Evolutionary conservation across 2,329 filamentous ascomycete genomes (phyloP), one percentile per base, ranked within the genome.

Genomic region (Acarospora socialis): DNA sequence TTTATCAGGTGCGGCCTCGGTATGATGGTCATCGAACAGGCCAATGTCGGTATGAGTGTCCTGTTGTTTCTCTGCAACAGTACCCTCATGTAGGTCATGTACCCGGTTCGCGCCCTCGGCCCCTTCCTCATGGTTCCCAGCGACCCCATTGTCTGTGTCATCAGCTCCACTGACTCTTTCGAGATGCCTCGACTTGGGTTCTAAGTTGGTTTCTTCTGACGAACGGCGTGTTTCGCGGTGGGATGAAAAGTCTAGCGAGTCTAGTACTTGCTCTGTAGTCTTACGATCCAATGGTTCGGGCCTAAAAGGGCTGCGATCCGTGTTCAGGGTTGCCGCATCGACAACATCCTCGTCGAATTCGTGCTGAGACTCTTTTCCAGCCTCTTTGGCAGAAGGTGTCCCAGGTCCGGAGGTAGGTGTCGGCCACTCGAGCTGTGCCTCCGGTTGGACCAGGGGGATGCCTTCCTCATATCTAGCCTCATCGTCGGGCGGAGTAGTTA

Each of bases 401-500:
- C n/a, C n/a, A n/a, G n/a, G n/a, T n/a, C n/a, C n/a, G n/a, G n/a
- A n/a, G n/a, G n/a, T 7, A n/a, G 12, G 16, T n/a, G 16, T 7
- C 7, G n/a, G n/a, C n/a, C n/a, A n/a, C n/a, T n/a, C n/a, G n/a
- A 3, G 47, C 46, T 8, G 39, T 40, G 16, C 48, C 37, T 17
- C 36, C 21, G 27, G 29, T 57, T 51, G 59, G 44, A 72, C 71
- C 37, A 83, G 53, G 1, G 77, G 77, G 4, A 82, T 37, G 0
- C 77, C 77, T 54, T 83, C 78, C 36, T 80, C 76, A 40, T 67
- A 82, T 26, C 77, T 68, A 15, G 68, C 66, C 16, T 77, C 68
- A 1, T 56, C 49, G 28, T 61, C 57, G 8, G 49, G 47, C 9
- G 50, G 50, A 7, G 24, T 36, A 43, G 43, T 27, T 52, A 56